phyloP scores from a whole-genome alignment of 371 early-diverging fungal species.

The Umbelopsis sp. region DNA sequence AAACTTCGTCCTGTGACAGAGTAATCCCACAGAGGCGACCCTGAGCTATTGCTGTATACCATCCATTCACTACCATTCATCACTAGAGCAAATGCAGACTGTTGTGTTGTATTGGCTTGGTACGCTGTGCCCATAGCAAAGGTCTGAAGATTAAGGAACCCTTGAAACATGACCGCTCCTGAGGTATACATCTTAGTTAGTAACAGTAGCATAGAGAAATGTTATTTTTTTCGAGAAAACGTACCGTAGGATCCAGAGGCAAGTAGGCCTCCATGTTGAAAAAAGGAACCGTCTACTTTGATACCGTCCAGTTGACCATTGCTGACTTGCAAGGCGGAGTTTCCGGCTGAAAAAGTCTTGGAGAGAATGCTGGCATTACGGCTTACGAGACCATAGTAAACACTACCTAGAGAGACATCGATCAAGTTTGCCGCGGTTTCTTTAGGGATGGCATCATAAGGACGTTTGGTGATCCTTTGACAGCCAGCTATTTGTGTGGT shows the following conservation, averaged over 20 bases:
- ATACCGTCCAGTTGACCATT: slow-evolving; percentile 21
- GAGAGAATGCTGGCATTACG: background rate
- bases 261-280: slow-evolving; percentile 30
- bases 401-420: slow-evolving; percentile 13
- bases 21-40: slow-evolving; percentile 13
- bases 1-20: slow-evolving; percentile 10
- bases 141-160: slow-evolving; percentile 19
- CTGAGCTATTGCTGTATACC: slow-evolving; percentile 5
- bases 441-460: background rate
- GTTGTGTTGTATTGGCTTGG: slow-evolving; percentile 16
- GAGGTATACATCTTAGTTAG: background rate
- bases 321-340: slow-evolving; percentile 1
- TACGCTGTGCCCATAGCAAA: slow-evolving; percentile 9
- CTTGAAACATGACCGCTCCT: slow-evolving; percentile 12
- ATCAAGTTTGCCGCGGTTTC: slow-evolving; percentile 15
- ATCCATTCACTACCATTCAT: slow-evolving; percentile 30
- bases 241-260: slow-evolving; percentile 34
- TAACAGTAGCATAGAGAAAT: background rate
- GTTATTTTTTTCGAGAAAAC: too few species aligned
- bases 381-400: slow-evolving; percentile 11
- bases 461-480: background rate
- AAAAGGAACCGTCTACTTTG: slow-evolving; percentile 31
- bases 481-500: slow-evolving; percentile 6
- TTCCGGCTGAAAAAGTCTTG: background rate
- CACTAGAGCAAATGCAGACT: slow-evolving; percentile 24